Base-by-base conservation (phyloP, 306 rosid species). In the Delonix regia region DNA sequence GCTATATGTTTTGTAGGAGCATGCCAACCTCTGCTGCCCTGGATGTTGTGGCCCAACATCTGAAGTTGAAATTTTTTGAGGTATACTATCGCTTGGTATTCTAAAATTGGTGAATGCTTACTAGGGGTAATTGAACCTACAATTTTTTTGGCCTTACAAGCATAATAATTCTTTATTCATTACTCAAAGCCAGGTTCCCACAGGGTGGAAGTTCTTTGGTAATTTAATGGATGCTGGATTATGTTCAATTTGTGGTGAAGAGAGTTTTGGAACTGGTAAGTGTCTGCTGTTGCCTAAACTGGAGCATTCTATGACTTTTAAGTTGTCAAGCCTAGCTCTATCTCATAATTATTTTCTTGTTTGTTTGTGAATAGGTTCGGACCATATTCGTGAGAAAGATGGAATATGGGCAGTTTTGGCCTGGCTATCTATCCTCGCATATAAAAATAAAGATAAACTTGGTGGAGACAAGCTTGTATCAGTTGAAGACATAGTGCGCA, bases 1-100 rank as follows among this genome's bases (percentile, higher is more conserved):
- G 47, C 69, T 44, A 63, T 28, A 65, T 79, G 34, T 48, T 71
- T 82, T 88, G 77, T 78, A 95, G 99, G 98, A 95, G 99, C 87
- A 95, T 95, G 99, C 99, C 99, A 55, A 95, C 99, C 79, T 95
- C 99, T 41, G 99, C 99, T 81, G 99, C 99, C 86, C 91, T 95
- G 81, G 99, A 95, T 86, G 97, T 95, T 81, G 99, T 93, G 16
- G 99, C 99, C 82, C 88, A 95, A 78, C 86, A 90, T 85, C 87
- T 95, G 84, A 88, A 95, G 71, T 82, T 95, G 90, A 93, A 95
- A 53, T 93, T 95, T 82, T 95, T 95, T 82, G 99, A 95, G 99
- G 99, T 94, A 82, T 45, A 33, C 51, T 69, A n/a, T 73, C 77
- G 53, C 71, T 76, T 78, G 22, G 33, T 51, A 22, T 33, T 49